Conservation (phyloP, 805 yeast species). For the Hanseniaspora occidentalis region DNA sequence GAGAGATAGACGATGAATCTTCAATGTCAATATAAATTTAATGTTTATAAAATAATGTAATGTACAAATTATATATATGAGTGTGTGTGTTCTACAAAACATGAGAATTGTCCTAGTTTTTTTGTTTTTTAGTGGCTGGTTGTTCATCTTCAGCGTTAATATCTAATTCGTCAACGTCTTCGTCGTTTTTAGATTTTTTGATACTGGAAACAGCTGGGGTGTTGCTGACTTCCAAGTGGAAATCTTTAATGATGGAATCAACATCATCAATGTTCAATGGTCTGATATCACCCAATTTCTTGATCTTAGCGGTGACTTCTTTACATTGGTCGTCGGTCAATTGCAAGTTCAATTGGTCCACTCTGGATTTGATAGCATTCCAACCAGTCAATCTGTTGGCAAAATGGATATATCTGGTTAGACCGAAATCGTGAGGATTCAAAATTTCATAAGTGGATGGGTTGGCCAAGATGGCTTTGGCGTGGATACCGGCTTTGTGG, state of each 20-base stretch:
- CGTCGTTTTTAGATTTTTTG: slow-evolving; percentile 10
- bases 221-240: slow-evolving; percentile 63
- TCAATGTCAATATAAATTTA: too few species aligned
- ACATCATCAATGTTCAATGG: slow-evolving; percentile 93
- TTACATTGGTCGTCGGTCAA: slow-evolving; percentile 88
- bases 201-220: slow-evolving; percentile 35
- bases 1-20: too few species aligned
- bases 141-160: too few species aligned
- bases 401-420: slow-evolving; percentile 91
- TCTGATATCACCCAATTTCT: slow-evolving; percentile 89
- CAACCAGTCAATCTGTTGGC: slow-evolving; percentile 98
- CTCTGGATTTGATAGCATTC: slow-evolving; percentile 98
- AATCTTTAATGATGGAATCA: slow-evolving; percentile 90
- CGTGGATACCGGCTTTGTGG: slow-evolving; percentile 98
- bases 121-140: slow-evolving; percentile 25
- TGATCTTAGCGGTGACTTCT: slow-evolving; percentile 88
- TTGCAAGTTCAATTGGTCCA: slow-evolving; percentile 85
- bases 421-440: slow-evolving; percentile 90
- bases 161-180: slow-evolving; percentile 14
- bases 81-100: not conserved
- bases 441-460: slow-evolving; percentile 98
- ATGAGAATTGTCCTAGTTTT: slow-evolving; percentile 4
- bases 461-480: slow-evolving; percentile 95
- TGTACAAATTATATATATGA: not conserved
- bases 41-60: too few species aligned